Evolutionary conservation across 2,329 filamentous ascomycete species (phyloP).

Genomic region (Cucurbitaria berberidis): DNA sequence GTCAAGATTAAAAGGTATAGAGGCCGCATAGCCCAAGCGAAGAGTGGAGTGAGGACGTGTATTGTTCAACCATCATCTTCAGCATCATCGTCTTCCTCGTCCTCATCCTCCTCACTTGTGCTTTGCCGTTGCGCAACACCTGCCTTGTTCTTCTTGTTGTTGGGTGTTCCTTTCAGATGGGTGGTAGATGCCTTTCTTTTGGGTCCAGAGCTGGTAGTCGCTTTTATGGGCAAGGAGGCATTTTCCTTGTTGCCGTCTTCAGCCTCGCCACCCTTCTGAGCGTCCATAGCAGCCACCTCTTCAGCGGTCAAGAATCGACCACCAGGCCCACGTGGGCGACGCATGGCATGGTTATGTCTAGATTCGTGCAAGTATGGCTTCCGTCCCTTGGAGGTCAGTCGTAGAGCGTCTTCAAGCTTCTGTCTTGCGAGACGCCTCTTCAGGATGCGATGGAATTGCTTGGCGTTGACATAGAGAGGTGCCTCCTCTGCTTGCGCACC

Average conservation of each 20-base stretch:
- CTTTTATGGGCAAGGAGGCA: conserved; percentile 33
- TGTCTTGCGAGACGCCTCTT: conserved; percentile 93
- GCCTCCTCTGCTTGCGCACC: conserved; percentile 78
- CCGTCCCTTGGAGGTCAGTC: conserved; percentile 90
- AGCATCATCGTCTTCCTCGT: conserved; percentile 58
- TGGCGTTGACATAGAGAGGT: conserved; percentile 96
- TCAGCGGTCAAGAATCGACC: conserved; percentile 96
- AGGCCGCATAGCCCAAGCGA: conserved; percentile 14
- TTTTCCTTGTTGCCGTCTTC: conserved; percentile 51
- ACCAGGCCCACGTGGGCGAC: conserved; percentile 88
- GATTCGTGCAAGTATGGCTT: conserved; percentile 98
- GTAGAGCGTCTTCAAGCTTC: conserved; percentile 88
- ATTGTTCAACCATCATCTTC: conserved; percentile 52
- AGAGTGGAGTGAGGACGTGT: background rate
- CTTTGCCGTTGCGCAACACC: conserved; percentile 47
- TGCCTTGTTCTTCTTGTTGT: conserved; percentile 59
- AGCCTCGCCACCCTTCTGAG: conserved; percentile 32
- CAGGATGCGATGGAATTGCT: conserved; percentile 96
- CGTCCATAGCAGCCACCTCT: conserved; percentile 88
- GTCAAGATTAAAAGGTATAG: conserved; percentile 28
- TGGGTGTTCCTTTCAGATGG: conserved; percentile 40
- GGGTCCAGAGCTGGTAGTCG: conserved; percentile 26
- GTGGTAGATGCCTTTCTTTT: conserved; percentile 43
- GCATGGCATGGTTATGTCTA: conserved; percentile 97
- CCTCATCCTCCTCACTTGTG: conserved; percentile 61